These are phyloP conservation scores for Aspergillus viridinutans DNA, from an alignment of 2,329 filamentous ascomycete species.

Conservation along the genomic window DNA sequence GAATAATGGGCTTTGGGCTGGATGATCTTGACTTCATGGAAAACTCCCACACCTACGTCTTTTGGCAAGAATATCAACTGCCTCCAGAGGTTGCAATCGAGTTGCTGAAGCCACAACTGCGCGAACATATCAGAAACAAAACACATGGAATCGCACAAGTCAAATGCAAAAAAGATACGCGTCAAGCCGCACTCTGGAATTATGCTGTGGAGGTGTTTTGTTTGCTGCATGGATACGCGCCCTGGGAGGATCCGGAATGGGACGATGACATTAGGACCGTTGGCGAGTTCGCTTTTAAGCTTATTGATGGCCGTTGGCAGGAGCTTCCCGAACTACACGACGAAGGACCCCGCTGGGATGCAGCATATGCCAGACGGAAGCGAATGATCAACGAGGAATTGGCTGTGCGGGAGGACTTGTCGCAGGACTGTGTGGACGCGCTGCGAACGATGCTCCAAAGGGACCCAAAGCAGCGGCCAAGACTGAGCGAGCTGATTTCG, in stretches of 20 bases:
- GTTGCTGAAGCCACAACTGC: slow-evolving; percentile 4
- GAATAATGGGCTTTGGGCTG: slow-evolving; percentile 5
- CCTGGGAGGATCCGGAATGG: slow-evolving; percentile 25
- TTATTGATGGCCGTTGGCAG: not conserved
- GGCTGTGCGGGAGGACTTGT: slow-evolving; percentile 22
- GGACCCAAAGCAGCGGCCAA: slow-evolving; percentile 19
- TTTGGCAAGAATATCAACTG: slow-evolving; percentile 25
- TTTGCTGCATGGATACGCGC: slow-evolving; percentile 29
- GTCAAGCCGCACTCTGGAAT: slow-evolving; percentile 22
- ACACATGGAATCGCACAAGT: not conserved
- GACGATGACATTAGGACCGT: slow-evolving; percentile 5
- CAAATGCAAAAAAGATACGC: slow-evolving; percentile 13
- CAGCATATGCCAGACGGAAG: slow-evolving; percentile 11
- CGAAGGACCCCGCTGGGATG: not conserved
- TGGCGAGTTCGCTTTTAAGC: not conserved
- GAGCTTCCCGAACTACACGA: not conserved
- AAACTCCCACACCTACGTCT: slow-evolving; percentile 4
- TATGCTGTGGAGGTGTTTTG: slow-evolving; percentile 25
- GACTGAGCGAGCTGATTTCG: slow-evolving; percentile 16
- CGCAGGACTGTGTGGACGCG: slow-evolving; percentile 30
- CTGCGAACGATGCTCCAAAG: slow-evolving; percentile 22
- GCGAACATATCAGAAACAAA: not conserved
- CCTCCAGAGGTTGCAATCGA: slow-evolving; percentile 22
- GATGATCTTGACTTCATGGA: slow-evolving; percentile 9
- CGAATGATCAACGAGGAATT: slow-evolving; percentile 25